A percentile compares a stretch with the other conserved stretches of the same genome.
Conservation (phyloP, 2,329 filamentous ascomycete genomes). For the Aspergillus novoparasiticus region DNA sequence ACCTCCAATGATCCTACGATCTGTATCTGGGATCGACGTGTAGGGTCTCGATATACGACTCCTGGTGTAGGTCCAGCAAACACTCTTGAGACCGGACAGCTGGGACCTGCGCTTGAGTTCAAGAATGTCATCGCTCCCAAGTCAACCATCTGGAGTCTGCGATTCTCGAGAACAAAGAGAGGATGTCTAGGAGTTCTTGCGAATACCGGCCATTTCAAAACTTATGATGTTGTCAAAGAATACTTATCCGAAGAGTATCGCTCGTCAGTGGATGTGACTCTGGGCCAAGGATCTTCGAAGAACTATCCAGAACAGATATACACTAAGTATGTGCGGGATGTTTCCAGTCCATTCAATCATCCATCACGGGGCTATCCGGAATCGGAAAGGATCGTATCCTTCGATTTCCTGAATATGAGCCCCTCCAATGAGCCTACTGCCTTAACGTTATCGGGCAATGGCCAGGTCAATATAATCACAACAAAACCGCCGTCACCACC, state of each 20-base stretch:
- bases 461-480: conserved; percentile 53
- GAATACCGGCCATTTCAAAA: conserved; percentile 61
- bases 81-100: conserved; percentile 35
- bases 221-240: conserved; percentile 58
- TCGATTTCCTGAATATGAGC: conserved; percentile 60
- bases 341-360: conserved; percentile 50
- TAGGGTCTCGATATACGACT: conserved; percentile 42
- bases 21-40: conserved; percentile 65
- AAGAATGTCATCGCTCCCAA: conserved; percentile 55
- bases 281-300: conserved; percentile 43
- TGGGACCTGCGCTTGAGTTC: conserved; percentile 60
- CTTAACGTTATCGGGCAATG: conserved; percentile 56
- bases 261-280: conserved; percentile 41
- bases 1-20: conserved; percentile 60
- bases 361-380: conserved; percentile 47
- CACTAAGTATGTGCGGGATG: conserved; percentile 49
- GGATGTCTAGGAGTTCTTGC: conserved; percentile 62
- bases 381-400: conserved; percentile 57
- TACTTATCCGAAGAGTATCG: conserved; percentile 44
- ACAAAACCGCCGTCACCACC: conserved; percentile 46
- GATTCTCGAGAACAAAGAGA: conserved; percentile 61
- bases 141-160: conserved; percentile 62
- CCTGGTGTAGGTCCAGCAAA: conserved; percentile 36
- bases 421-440: conserved; percentile 53
- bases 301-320: conserved; percentile 48